Conservation (phyloP, 108 stramenopile genomes). For the Pseudonitzschia pungens region DNA sequence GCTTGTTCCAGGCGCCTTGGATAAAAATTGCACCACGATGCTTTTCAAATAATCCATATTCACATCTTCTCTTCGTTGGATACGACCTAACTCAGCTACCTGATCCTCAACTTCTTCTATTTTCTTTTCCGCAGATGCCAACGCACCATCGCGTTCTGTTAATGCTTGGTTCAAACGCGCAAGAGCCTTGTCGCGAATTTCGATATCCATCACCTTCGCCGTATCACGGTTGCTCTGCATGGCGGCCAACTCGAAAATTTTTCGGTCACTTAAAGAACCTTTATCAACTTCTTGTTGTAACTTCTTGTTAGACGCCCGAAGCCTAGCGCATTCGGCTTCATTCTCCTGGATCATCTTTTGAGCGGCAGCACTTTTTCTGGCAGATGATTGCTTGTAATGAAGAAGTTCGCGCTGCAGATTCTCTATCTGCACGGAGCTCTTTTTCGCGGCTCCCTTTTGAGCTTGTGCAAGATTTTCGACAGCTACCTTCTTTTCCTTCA, state of each 20-base stretch:
- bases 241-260: slow-evolving; percentile 86
- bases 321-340: slow-evolving; percentile 70
- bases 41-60: slow-evolving; percentile 91
- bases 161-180: slow-evolving; percentile 63
- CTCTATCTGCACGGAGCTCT: slow-evolving; percentile 58
- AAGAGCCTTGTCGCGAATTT: slow-evolving; percentile 74
- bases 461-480: slow-evolving; percentile 50
- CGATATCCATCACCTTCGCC: slow-evolving; percentile 67
- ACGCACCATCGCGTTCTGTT: slow-evolving; percentile 65
- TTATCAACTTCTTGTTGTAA: slow-evolving; percentile 86
- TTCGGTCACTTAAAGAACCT: slow-evolving; percentile 81
- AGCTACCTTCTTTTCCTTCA: slow-evolving; percentile 48
- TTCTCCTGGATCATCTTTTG: slow-evolving; percentile 78
- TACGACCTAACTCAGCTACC: slow-evolving; percentile 75
- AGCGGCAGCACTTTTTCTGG: slow-evolving; percentile 82
- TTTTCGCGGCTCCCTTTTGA: slow-evolving; percentile 56
- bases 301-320: slow-evolving; percentile 67
- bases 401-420: slow-evolving; percentile 73
- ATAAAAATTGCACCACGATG: slow-evolving; percentile 87
- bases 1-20: slow-evolving; percentile 82
- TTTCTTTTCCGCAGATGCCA: slow-evolving; percentile 68
- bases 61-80: slow-evolving; percentile 81
- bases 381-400: slow-evolving; percentile 75
- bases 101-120: slow-evolving; percentile 67
- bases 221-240: slow-evolving; percentile 88